Base-by-base conservation (phyloP, 2,329 filamentous ascomycete genomes). In the Hymenoscyphus occultus region DNA sequence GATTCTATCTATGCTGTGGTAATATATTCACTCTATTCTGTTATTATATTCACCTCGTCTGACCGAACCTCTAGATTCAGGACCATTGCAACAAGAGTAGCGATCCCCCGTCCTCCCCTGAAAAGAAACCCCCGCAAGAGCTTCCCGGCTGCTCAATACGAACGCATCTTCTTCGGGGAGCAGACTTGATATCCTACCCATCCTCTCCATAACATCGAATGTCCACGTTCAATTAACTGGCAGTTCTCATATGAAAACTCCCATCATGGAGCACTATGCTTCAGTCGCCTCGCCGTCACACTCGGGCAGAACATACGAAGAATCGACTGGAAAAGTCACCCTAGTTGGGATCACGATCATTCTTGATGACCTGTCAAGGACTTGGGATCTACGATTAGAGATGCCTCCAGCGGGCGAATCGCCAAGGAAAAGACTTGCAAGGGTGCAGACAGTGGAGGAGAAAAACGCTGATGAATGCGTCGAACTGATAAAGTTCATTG, bases 311-410 rank as follows among this genome's bases (percentile, higher is more conserved):
- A 28, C 19, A 22, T 28, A 12, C 48, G n/a, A 28, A 51, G 16
- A 7, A 45, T 16, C 14, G 40, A 16, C 40, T 45, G 5, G 7
- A 13, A 48, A n/a, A 32, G 48, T 40, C 13, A 31, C 40, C 16
- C 3, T 4, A n/a, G 19, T 61, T 5, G 51, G 58, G 35, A 57
- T 65, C 22, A 39, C 51, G 19, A 39, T 57, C n/a, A 45, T 64
- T 40, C 31, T 69, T 6, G 40, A 40, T 19, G 54, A 62, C 60
- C 40, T 69, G 16, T 61, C 57, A 10, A 22, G 28, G 13, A 54
- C 39, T 39, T 69, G 65, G 65, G 63, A 64, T 16, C 39, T 69
- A 7, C 16, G 56, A 9, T 48, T 69, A 13, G 35, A 62, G 16
- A 14, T 61, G 3, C 61, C 59, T 1, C 40, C 22, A 19, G 42